phyloP scores from a whole-genome alignment of 2,329 filamentous ascomycete genomes.

The Epichloe hybrida region DNA sequence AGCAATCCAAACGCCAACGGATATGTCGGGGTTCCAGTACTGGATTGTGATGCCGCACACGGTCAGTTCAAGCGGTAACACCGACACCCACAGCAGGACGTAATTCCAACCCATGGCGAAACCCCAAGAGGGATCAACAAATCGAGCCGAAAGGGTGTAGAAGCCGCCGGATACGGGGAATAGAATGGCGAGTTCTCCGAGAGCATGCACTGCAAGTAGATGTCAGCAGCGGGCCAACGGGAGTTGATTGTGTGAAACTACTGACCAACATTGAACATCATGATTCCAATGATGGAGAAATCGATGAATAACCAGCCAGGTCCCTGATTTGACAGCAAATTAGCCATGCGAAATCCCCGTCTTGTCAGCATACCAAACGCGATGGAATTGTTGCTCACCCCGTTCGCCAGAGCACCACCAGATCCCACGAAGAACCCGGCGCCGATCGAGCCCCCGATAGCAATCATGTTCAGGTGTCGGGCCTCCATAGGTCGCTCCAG shows the following conservation, averaged over 20 bases:
- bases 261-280: conserved; percentile 43
- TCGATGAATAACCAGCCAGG: conserved; percentile 31
- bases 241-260: background rate
- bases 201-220: conserved; percentile 31
- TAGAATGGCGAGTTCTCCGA: conserved; percentile 44
- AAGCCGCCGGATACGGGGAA: conserved; percentile 48
- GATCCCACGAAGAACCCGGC: conserved; percentile 50
- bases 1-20: conserved; percentile 34
- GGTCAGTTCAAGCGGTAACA: conserved; percentile 33
- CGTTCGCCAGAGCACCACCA: conserved; percentile 33
- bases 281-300: conserved; percentile 42
- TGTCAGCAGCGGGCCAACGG: background rate
- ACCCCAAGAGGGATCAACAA: conserved; percentile 45
- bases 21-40: conserved; percentile 35
- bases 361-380: background rate
- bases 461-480: conserved; percentile 46
- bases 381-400: conserved; percentile 19
- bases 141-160: conserved; percentile 44
- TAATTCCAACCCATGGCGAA: conserved; percentile 40
- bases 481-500: conserved; percentile 33
- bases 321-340: conserved; percentile 14
- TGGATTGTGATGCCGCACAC: conserved; percentile 35
- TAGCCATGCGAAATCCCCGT: background rate
- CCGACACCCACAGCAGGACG: conserved; percentile 33
- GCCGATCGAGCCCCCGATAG: conserved; percentile 38